Conservation (phyloP, 129 eudicot genomes). For the Flaveria linearis region DNA sequence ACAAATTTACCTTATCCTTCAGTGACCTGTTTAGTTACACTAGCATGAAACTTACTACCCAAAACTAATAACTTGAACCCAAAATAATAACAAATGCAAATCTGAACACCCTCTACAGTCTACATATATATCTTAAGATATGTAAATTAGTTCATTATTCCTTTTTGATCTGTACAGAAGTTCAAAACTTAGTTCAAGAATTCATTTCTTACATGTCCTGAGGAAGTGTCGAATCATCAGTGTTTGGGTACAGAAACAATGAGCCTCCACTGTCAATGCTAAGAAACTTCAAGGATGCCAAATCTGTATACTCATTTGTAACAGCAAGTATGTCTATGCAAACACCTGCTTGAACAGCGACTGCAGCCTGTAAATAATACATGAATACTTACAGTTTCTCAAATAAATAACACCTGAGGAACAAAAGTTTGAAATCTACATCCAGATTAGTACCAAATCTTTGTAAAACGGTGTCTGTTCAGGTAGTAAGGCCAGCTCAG, state of each 20-base stretch:
- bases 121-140: not conserved
- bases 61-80: not conserved
- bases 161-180: not conserved
- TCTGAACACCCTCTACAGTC: not conserved
- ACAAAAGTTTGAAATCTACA: conserved; percentile 9
- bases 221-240: conserved; percentile 98
- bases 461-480: conserved; percentile 97
- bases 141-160: not conserved
- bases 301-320: conserved; percentile 94
- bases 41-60: not conserved
- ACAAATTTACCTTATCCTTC: not conserved
- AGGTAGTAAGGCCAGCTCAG: conserved; percentile 97
- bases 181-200: conserved; percentile 10
- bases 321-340: conserved; percentile 97
- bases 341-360: conserved; percentile 99
- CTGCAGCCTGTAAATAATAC: conserved; percentile 83
- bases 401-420: conserved; percentile 13
- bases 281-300: conserved; percentile 93
- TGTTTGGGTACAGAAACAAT: conserved; percentile 75
- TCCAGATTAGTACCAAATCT: conserved; percentile 66
- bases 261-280: conserved; percentile 99
- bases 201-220: conserved; percentile 85
- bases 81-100: conserved; percentile 7
- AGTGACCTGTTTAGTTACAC: not conserved
- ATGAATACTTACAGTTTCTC: conserved; percentile 27